Percentiles rank a stretch among this genome's conserved stretches.
phyloP scores from a whole-genome alignment of 495 filamentous ascomycete genomes.

The Lasiosphaeria ovina region DNA sequence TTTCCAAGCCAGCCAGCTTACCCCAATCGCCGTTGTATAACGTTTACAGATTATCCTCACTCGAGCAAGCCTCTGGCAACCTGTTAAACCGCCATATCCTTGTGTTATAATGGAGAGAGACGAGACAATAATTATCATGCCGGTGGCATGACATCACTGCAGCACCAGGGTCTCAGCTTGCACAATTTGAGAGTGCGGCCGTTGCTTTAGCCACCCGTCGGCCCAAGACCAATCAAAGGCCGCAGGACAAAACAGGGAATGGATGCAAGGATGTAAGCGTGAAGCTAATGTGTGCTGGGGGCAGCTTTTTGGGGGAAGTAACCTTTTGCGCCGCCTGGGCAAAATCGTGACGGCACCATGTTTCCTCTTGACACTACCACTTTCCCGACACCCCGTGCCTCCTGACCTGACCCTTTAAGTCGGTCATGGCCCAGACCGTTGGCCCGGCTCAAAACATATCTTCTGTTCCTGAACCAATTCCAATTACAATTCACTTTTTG shows the following conservation, averaged over 20 bases:
- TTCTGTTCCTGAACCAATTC: not conserved
- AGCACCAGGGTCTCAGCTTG: not conserved
- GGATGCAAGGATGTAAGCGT: no score
- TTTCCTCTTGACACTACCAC: not conserved
- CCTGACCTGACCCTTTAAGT: not conserved
- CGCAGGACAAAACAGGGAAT: no score
- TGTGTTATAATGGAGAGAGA: no score
- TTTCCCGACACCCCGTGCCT: not conserved
- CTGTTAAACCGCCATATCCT: no score
- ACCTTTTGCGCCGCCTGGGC: not conserved
- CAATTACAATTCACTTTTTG: not conserved
- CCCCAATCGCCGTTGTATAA: no score
- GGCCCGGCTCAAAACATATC: constrained; percentile 1
- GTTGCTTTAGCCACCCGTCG: no score
- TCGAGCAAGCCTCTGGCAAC: no score
- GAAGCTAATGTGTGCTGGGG: no score
- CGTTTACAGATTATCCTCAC: no score
- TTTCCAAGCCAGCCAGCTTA: no score
- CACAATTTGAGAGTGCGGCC: no score
- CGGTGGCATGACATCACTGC: constrained; percentile 13
- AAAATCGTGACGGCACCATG: not conserved
- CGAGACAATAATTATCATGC: not conserved
- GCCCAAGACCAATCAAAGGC: no score
- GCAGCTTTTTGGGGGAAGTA: not conserved
- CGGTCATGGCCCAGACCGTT: not conserved